Evolutionary conservation across 2,329 filamentous ascomycete species (phyloP), one percentile per base, ranked within the genome.

Genomic region (Madurella fahalii): DNA sequence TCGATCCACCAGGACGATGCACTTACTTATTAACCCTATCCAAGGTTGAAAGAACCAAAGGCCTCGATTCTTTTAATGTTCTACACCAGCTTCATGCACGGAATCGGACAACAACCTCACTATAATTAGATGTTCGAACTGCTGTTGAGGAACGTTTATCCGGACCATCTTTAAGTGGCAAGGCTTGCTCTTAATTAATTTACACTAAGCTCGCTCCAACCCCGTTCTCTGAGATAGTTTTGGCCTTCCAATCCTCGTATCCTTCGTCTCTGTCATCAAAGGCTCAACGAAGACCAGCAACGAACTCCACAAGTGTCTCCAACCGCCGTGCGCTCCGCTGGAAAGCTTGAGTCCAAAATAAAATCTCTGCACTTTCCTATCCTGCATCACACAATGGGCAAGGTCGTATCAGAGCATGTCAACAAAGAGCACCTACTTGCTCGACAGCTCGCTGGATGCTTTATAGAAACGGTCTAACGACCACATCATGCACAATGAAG

Each of bases 401-500:
- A 68, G 53, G 53, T 65, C 66, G 5, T 53, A 32, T 37, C 62
- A 63, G 40, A 64, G 64, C n/a, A 67, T 60, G 5, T 5, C 16
- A 12, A 64, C 65, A 4, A 68, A 48, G 16, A 43, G 50, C 16
- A 58, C 2, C 56, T 67, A 64, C 9, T 66, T 64, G 4, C 56
- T 46, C 3, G 60, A 47, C 2, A 68, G 54, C 32, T 62, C 60
- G 50, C 68, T 69, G 4, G 30, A 61, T 15, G 67, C 63, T n/a
- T 67, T 57, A 47, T 69, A 72, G 54, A 71, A 72, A 20, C 58
- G 47, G 0, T 48, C 61, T 1, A 72, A 63, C 0, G 68, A 67
- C 68, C 64, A 70, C 63, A 71, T 65, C 64, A 71, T 68, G 50
- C 62, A 69, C 20, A 68, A 66, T 2, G 65, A 67, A 52, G 55